Percentiles rank a stretch among this genome's conserved stretches.
phyloP scores from a whole-genome alignment of 2,329 filamentous ascomycete species.

The Fusarium camptoceras region DNA sequence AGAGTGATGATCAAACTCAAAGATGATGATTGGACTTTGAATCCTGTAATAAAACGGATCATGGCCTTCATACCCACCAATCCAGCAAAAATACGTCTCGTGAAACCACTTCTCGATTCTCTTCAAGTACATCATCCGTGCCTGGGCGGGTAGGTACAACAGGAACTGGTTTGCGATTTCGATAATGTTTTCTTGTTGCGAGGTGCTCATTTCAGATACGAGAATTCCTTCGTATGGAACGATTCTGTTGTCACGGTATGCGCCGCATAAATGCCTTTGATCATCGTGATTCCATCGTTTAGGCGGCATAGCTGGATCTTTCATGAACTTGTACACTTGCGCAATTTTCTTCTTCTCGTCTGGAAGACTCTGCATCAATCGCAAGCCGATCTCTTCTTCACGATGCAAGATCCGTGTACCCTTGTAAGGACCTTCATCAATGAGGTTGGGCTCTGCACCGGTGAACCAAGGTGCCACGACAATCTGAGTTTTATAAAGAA shows the following conservation, averaged over 20 bases:
- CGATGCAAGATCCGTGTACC: conserved; percentile 74
- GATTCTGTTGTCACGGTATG: conserved; percentile 80
- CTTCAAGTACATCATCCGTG: conserved; percentile 66
- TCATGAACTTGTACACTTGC: conserved; percentile 69
- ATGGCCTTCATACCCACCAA: conserved; percentile 73
- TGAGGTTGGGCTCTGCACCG: conserved; percentile 81
- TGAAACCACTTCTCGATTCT: conserved; percentile 66
- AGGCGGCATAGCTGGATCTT: conserved; percentile 73
- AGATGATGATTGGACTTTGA: conserved; percentile 78
- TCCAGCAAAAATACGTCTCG: conserved; percentile 87
- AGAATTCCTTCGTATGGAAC: conserved; percentile 79
- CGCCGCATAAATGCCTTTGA: conserved; percentile 81
- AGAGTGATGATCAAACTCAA: conserved; percentile 84
- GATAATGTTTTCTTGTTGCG: conserved; percentile 51
- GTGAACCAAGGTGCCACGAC: conserved; percentile 81
- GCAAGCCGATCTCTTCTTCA: conserved; percentile 73
- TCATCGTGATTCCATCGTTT: conserved; percentile 85
- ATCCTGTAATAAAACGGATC: conserved; percentile 84
- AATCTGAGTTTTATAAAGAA: conserved; percentile 74
- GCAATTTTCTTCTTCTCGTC: conserved; percentile 59
- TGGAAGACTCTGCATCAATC: conserved; percentile 74
- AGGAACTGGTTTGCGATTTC: conserved; percentile 68
- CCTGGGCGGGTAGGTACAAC: conserved; percentile 71
- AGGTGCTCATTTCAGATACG: conserved; percentile 60
- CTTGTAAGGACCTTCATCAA: conserved; percentile 71